Evolutionary conservation across 495 filamentous ascomycete species (phyloP).

Genomic region (Lasiosphaeria hispida): DNA sequence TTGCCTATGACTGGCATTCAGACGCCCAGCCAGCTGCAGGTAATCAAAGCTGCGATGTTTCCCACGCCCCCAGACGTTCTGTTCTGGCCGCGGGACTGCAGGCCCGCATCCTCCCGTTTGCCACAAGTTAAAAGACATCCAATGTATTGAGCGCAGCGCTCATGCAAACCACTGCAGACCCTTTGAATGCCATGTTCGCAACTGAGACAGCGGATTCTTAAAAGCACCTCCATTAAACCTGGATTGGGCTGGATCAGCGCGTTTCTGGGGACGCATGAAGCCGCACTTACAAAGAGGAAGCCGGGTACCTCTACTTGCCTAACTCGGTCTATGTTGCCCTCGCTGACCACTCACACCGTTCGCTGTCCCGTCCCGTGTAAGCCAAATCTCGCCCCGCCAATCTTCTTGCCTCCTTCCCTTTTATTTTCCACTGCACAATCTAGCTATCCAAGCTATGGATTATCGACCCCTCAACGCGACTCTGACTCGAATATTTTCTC

Average conservation of each 20-base stretch:
- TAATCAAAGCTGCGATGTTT: too few relatives aligned
- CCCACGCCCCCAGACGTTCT: too few relatives aligned
- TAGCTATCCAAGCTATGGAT: neutral
- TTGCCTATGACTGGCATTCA: too few relatives aligned
- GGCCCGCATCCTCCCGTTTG: too few relatives aligned
- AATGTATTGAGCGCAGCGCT: too few relatives aligned
- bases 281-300: slow-evolving; percentile 4
- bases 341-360: slow-evolving; percentile 7
- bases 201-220: neutral
- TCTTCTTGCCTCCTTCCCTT: neutral
- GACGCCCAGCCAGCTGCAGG: too few relatives aligned
- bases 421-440: neutral
- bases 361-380: slow-evolving; percentile 15
- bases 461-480: neutral
- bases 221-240: neutral
- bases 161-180: too few relatives aligned
- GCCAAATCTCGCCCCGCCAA: slow-evolving; percentile 14
- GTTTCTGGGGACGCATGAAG: slow-evolving; percentile 1
- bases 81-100: too few relatives aligned
- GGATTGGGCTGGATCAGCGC: neutral
- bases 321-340: neutral
- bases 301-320: slow-evolving; percentile 11
- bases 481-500: too few relatives aligned
- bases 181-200: neutral
- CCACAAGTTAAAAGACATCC: too few relatives aligned